A percentile compares a stretch with the other conserved stretches of the same genome.
Evolutionary conservation across 345 rosid species (phyloP).

Genomic region (Orychophragmus violaceus): DNA sequence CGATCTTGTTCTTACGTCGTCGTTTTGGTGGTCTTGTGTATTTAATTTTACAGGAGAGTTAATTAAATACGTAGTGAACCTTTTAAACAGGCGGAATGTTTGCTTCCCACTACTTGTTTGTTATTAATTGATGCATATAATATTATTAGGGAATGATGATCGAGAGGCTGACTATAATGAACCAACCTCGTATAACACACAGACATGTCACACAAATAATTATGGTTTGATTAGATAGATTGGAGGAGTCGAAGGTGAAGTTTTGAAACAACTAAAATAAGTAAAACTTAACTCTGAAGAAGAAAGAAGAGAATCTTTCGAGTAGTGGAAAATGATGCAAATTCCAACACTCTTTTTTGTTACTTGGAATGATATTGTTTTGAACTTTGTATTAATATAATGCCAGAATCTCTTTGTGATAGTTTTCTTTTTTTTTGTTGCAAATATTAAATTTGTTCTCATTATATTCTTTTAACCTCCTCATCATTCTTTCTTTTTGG

Average conservation of each 20-base stretch:
- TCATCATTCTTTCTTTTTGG: neutral
- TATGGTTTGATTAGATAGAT: neutral
- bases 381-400: too few species aligned
- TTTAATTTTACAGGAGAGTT: neutral
- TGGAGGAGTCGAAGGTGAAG: neutral
- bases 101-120: too few species aligned
- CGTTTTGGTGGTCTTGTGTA: neutral
- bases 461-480: neutral
- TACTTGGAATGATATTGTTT: neutral
- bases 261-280: neutral
- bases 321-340: constrained; percentile 33
- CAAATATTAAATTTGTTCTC: neutral
- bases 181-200: neutral
- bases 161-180: neutral
- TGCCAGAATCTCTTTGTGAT: neutral
- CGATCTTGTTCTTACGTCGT: constrained; percentile 8
- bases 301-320: constrained; percentile 22
- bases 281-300: constrained; percentile 1
- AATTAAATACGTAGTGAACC: neutral
- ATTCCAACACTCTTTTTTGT: constrained; percentile 29
- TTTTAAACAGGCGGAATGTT: constrained; percentile 18
- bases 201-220: neutral
- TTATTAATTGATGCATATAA: too few species aligned
- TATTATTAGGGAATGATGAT: neutral
- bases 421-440: neutral